Conservation (phyloP, 2,329 filamentous ascomycete genomes). For the Shiraia sp. region DNA sequence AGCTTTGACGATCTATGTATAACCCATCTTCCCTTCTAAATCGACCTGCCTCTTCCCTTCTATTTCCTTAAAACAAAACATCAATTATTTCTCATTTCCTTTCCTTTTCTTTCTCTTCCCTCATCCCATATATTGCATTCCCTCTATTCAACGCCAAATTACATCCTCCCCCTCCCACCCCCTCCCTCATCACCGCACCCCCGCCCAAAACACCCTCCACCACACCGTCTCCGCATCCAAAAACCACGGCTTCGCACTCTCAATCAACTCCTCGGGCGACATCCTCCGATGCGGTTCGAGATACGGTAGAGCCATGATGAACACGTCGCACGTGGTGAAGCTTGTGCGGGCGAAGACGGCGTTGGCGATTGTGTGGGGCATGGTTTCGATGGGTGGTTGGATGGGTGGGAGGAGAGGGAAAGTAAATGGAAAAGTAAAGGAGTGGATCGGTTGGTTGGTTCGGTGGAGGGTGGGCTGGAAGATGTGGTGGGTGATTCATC, state of each 20-base stretch:
- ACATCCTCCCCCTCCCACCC: background rate
- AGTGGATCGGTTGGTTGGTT: no score
- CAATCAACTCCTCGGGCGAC: slow-evolving; percentile 35
- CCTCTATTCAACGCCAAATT: no score
- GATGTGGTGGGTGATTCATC: no score
- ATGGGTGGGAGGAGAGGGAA: background rate
- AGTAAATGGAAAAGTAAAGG: no score
- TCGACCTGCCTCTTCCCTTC: no score
- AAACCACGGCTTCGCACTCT: slow-evolving; percentile 37
- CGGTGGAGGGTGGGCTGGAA: no score
- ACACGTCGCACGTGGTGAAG: slow-evolving; percentile 39
- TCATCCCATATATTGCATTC: no score
- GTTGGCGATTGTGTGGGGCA: slow-evolving; percentile 34
- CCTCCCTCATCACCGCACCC: background rate
- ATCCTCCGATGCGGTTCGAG: slow-evolving; percentile 21
- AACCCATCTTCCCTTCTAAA: no score
- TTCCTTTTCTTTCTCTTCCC: no score
- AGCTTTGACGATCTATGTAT: no score
- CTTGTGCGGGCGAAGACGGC: slow-evolving; percentile 37
- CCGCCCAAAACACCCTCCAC: slow-evolving; percentile 33
- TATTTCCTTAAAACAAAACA: no score
- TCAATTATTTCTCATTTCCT: no score
- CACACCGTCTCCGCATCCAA: slow-evolving; percentile 39
- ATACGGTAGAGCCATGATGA: slow-evolving; percentile 34
- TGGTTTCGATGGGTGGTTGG: slow-evolving; percentile 7